phyloP scores from a whole-genome alignment of 169 alveolate species.

The Babesia ovis region DNA sequence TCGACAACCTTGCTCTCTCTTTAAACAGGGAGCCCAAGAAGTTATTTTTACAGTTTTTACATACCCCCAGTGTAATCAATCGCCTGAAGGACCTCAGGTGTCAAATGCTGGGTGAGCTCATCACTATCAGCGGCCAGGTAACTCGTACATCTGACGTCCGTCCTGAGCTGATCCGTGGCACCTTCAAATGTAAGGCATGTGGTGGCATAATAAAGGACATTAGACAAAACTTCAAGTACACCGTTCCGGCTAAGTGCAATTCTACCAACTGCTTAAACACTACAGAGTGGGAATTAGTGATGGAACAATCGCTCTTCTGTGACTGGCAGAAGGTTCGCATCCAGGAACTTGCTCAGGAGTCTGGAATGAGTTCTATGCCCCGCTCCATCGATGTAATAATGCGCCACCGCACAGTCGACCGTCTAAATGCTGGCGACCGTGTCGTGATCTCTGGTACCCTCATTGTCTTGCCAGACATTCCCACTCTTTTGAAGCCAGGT shows the following conservation, averaged over 20 bases:
- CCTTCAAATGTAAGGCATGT: constrained; percentile 91
- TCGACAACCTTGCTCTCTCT: constrained; percentile 59
- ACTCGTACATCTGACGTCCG: constrained; percentile 96
- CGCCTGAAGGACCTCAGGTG: constrained; percentile 78
- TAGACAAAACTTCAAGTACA: constrained; percentile 91
- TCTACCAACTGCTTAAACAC: constrained; percentile 85
- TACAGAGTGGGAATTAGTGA: constrained; percentile 88
- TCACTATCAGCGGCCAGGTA: constrained; percentile 92
- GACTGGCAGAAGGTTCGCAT: constrained; percentile 96
- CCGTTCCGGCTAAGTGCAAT: constrained; percentile 82
- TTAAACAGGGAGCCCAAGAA: constrained; percentile 69
- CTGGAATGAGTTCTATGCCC: constrained; percentile 97
- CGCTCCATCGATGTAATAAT: constrained; percentile 93
- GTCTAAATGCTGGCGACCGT: constrained; percentile 96
- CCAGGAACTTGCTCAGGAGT: constrained; percentile 92
- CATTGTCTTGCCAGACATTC: constrained; percentile 96
- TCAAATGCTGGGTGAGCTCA: constrained; percentile 90
- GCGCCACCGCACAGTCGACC: constrained; percentile 91
- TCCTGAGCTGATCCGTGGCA: constrained; percentile 92
- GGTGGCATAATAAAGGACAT: constrained; percentile 87
- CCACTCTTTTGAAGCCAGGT: constrained; percentile 93
- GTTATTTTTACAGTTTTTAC: constrained; percentile 71
- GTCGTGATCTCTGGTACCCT: constrained; percentile 89
- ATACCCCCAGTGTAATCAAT: constrained; percentile 67
- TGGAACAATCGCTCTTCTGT: constrained; percentile 85